These are phyloP conservation scores for Solanum acaule DNA, from an alignment of 257 asterid species.

Conservation along the genomic window DNA sequence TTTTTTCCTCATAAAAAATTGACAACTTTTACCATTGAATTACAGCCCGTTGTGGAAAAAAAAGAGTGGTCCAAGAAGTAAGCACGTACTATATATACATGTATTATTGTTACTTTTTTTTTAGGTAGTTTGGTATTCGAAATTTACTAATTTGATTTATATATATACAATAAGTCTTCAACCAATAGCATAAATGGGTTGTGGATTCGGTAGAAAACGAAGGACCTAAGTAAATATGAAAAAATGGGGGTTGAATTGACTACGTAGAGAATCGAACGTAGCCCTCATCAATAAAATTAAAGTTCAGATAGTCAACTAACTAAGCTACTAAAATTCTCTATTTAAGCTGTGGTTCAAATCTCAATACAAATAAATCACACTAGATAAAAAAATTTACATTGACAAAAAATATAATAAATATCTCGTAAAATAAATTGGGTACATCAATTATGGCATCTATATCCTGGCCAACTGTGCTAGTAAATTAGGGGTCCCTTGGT, in stretches of 20 bases:
- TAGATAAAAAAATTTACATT: no score
- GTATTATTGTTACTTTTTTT: not conserved
- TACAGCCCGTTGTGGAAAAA: not conserved
- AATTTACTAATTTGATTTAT: not conserved
- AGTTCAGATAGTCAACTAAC: no score
- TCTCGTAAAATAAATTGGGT: not conserved
- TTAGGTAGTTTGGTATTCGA: not conserved
- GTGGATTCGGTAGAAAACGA: not conserved
- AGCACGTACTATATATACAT: not conserved
- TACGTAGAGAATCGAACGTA: no score
- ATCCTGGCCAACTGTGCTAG: not conserved
- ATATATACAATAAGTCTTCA: no score
- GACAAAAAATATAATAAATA: no score
- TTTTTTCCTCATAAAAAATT: not conserved
- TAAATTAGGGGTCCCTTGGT: not conserved
- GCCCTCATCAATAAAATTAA: no score
- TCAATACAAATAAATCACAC: not conserved
- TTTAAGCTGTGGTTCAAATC: not conserved
- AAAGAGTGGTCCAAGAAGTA: not conserved
- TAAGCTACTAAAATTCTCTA: rapidly evolving
- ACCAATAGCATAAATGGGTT: not conserved
- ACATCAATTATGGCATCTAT: not conserved
- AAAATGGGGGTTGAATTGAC: no score
- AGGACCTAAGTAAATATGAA: no score
- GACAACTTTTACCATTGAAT: not conserved